Evolutionary conservation across 2,329 filamentous ascomycete species (phyloP), one percentile per base, ranked within the genome.

Genomic region (Colletotrichum gloeosporioides): DNA sequence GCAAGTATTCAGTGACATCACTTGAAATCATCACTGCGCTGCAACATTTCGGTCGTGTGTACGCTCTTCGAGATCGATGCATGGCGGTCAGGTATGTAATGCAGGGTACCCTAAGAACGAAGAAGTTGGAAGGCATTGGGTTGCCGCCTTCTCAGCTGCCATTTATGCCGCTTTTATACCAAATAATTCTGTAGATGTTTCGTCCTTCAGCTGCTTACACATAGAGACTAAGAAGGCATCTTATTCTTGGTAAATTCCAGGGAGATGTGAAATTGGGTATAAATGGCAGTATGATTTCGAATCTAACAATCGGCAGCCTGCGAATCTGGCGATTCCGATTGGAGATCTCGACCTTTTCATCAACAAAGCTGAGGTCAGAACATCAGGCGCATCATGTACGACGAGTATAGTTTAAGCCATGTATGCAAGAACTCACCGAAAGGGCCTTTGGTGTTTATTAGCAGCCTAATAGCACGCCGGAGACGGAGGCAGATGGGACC

Each of bases 151-250:
- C 8, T 12, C 18, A 10, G 18, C 39, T n/a, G 36, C 9, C 5
- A 12, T 49, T 49, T 2, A 9, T n/a, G 5, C 39, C 12, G 4
- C 39, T n/a, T 6, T 9, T 44, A 49, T 12, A 49, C 0, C 9
- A 1, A 49, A 2, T 6, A 18, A 0, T n/a, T 9, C 39, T 0
- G n/a, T n/a, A 18, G 18, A 15, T 10, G 4, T 4, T 44, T 3
- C 18, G 0, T 7, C 8, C 39, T 16, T 44, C 16, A 9, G 8
- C 8, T 16, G 39, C 3, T 5, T 2, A n/a, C 4, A 0, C 1
- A 15, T 9, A 44, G 16, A 9, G 8, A 4, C 16, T 8, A 18
- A 18, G 39, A 18, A n/a, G 5, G 39, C 16, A 44, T 16, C 9
- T 44, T 15, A n/a, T 36, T 8, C 34, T 36, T 22, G 22, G 22